These are phyloP conservation scores for Starmera stellimalicola DNA, from an alignment of 1,139 yeast species.

Conservation along the genomic window DNA sequence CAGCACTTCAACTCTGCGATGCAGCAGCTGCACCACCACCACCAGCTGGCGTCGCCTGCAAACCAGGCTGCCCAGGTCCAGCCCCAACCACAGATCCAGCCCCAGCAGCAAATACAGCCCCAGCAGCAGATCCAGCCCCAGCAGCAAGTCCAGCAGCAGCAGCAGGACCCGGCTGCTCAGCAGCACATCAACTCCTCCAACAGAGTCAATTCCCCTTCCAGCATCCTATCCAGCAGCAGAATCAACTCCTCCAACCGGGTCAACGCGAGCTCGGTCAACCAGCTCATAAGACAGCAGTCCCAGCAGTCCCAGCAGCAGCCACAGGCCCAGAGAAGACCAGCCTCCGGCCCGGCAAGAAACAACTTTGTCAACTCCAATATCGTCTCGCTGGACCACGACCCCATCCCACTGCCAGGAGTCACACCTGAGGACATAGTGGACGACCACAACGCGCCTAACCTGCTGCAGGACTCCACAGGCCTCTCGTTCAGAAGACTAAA, in stretches of 20 bases:
- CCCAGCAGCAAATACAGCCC: neutral
- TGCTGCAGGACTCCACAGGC: conserved; percentile 11
- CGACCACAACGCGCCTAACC: conserved; percentile 3
- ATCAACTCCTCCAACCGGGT: conserved; percentile 3
- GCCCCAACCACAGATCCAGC: no score
- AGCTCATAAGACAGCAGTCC: neutral
- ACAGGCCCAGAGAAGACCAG: neutral
- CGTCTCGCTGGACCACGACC: conserved; percentile 2
- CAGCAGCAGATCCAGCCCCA: neutral
- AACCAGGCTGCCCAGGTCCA: neutral
- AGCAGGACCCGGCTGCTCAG: neutral
- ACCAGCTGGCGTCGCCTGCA: neutral
- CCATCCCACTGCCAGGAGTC: neutral
- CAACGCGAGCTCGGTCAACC: conserved; percentile 1
- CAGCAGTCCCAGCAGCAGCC: neutral
- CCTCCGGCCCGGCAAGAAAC: conserved; percentile 1
- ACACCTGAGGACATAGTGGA: neutral
- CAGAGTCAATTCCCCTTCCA: conserved; percentile 2
- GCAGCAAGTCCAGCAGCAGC: neutral
- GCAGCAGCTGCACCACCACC: neutral
- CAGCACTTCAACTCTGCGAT: neutral
- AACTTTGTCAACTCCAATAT: conserved; percentile 1
- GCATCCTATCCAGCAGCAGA: conserved; percentile 1
- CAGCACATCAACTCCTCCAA: conserved; percentile 2
- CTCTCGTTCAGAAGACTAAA: conserved; percentile 13